phyloP scores from a whole-genome alignment of 768 basidiomycete genomes.

The Coprinellus aureogranulatus region DNA sequence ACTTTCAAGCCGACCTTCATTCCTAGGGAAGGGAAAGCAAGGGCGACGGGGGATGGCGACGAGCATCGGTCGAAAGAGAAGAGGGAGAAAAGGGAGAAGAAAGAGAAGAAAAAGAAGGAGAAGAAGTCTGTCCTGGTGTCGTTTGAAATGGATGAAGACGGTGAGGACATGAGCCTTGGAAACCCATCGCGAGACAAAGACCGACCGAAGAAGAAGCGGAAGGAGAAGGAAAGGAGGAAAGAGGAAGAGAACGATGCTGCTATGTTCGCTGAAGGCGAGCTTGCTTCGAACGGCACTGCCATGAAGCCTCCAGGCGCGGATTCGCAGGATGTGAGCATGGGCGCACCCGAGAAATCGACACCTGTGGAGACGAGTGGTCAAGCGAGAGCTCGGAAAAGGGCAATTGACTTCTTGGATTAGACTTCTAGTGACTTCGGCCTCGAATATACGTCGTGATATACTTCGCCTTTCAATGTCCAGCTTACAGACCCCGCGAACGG shows the following conservation, averaged over 20 bases:
- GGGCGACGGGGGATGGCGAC: slow-evolving; percentile 21
- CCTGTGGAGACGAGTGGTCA: background rate
- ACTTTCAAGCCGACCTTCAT: slow-evolving; percentile 90
- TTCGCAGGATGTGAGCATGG: background rate
- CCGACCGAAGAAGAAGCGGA: slow-evolving; percentile 40
- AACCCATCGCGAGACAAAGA: slow-evolving; percentile 34
- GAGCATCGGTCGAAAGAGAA: slow-evolving; percentile 48
- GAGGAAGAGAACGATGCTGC: slow-evolving; percentile 43
- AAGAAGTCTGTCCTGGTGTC: slow-evolving; percentile 58
- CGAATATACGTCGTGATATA: too few relatives aligned
- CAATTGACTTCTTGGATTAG: slow-evolving; percentile 70
- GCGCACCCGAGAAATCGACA: background rate
- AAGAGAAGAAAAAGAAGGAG: slow-evolving; percentile 52
- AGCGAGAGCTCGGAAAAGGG: slow-evolving; percentile 59
- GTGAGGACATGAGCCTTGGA: slow-evolving; percentile 28
- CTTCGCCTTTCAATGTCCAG: too few relatives aligned
- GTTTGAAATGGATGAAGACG: slow-evolving; percentile 74
- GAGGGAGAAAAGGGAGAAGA: slow-evolving; percentile 39
- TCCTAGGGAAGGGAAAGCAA: slow-evolving; percentile 52
- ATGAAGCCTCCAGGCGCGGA: background rate
- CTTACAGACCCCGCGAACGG: too few relatives aligned
- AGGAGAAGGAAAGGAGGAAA: slow-evolving; percentile 42
- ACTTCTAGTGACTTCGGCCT: too few relatives aligned
- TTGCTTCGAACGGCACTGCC: slow-evolving; percentile 2
- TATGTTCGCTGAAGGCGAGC: slow-evolving; percentile 70